Percentiles rank a stretch among this genome's conserved stretches.
phyloP scores from a whole-genome alignment of 768 basidiomycete genomes.

The Rhodotorula diobovata region DNA sequence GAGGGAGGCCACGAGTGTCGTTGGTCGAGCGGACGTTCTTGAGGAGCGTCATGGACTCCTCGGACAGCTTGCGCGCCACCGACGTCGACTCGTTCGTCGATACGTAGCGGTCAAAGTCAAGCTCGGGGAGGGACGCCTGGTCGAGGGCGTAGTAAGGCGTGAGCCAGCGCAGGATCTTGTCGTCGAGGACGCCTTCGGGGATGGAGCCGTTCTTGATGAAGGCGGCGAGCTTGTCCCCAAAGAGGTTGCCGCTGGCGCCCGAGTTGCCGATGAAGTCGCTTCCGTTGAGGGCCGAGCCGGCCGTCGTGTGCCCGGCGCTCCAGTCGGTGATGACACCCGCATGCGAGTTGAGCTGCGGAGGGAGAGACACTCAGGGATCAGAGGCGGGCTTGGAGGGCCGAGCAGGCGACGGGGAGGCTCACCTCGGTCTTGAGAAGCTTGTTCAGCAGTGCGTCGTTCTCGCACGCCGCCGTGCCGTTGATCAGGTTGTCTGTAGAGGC shows the following conservation, averaged over 20 bases:
- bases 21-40: conserved; percentile 29
- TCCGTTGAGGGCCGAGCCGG: conserved; percentile 1
- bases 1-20: conserved; percentile 11
- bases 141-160: conserved; percentile 22
- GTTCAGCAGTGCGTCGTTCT: conserved; percentile 67
- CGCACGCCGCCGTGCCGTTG: conserved; percentile 55
- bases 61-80: conserved; percentile 23
- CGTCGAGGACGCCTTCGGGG: conserved; percentile 13
- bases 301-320: neutral
- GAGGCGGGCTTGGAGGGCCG: neutral
- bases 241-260: neutral
- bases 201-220: conserved; percentile 14
- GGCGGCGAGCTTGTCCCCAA: neutral
- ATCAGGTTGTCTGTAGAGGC: neutral
- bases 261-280: neutral
- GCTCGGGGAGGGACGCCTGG: neutral
- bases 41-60: conserved; percentile 24
- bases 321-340: conserved; percentile 13
- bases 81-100: neutral
- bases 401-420: neutral
- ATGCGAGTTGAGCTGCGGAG: neutral
- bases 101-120: neutral
- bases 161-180: conserved; percentile 26
- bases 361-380: too few species aligned
- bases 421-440: conserved; percentile 66